These are phyloP conservation scores for Aspergillus spinulosporus DNA, from an alignment of 2,329 filamentous ascomycete genomes.

Conservation along the genomic window DNA sequence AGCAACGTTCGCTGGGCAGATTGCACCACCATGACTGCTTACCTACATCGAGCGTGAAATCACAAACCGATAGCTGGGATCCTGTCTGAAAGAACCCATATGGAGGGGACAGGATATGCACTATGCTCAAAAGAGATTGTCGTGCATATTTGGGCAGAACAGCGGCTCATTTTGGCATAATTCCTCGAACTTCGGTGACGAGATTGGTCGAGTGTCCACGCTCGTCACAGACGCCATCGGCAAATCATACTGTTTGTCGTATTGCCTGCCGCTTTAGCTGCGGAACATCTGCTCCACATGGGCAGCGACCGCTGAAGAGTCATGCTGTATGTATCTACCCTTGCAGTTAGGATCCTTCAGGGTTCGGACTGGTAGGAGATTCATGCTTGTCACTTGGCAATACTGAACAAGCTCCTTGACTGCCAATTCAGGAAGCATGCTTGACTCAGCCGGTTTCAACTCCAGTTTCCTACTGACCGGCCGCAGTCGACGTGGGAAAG, in stretches of 20 bases:
- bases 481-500: neutral
- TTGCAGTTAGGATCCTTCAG: neutral
- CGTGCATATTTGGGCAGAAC: slow-evolving; percentile 8
- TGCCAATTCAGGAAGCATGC: neutral
- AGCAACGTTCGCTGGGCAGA: neutral
- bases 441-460: neutral
- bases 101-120: neutral
- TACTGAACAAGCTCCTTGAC: neutral
- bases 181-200: neutral
- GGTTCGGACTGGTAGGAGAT: neutral
- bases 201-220: slow-evolving; percentile 8
- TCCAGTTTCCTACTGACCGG: neutral
- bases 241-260: slow-evolving; percentile 1
- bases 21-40: neutral
- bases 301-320: neutral
- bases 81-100: neutral
- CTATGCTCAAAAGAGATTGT: slow-evolving; percentile 10
- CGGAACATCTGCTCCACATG: neutral
- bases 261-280: neutral
- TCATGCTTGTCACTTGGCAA: neutral
- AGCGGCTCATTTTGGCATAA: neutral
- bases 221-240: neutral
- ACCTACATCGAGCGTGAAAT: slow-evolving; percentile 4
- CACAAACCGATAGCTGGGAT: neutral
- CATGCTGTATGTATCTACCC: neutral